These are phyloP conservation scores for Colletotrichum sp. DNA, from an alignment of 2,329 filamentous ascomycete species.

Conservation along the genomic window DNA sequence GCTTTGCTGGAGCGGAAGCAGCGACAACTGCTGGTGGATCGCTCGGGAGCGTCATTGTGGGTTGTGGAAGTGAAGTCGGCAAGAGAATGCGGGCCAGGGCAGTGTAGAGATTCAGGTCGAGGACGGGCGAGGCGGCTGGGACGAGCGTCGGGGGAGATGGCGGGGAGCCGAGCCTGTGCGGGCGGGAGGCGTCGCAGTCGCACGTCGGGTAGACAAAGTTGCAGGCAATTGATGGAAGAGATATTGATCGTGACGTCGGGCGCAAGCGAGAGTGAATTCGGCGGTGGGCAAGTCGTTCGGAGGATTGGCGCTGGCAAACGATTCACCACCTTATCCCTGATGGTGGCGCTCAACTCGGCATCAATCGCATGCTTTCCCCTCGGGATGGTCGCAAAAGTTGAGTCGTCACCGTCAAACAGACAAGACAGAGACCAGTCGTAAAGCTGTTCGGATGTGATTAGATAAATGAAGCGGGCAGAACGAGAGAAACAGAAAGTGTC, in stretches of 20 bases:
- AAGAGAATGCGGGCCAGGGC: conserved; percentile 19
- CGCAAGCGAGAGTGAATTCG: neutral
- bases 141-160: neutral
- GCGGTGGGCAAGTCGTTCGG: neutral
- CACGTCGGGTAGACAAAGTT: neutral
- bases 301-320: neutral
- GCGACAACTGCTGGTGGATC: conserved; percentile 27
- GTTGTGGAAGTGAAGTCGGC: conserved; percentile 11
- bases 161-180: neutral
- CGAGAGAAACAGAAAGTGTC: neutral
- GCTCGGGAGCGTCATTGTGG: conserved; percentile 38
- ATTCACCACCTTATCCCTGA: conserved; percentile 21
- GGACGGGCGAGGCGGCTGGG: neutral
- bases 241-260: neutral
- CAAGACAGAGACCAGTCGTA: neutral
- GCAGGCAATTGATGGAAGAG: neutral
- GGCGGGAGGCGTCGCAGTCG: neutral
- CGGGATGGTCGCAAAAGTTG: neutral
- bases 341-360: neutral
- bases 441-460: neutral
- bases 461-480: neutral
- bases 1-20: conserved; percentile 31
- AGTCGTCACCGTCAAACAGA: neutral
- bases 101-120: neutral
- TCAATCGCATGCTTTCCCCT: conserved; percentile 18